Evolutionary conservation across 768 basidiomycete species (phyloP).

Genomic region (Infundibulicybe gibba): DNA sequence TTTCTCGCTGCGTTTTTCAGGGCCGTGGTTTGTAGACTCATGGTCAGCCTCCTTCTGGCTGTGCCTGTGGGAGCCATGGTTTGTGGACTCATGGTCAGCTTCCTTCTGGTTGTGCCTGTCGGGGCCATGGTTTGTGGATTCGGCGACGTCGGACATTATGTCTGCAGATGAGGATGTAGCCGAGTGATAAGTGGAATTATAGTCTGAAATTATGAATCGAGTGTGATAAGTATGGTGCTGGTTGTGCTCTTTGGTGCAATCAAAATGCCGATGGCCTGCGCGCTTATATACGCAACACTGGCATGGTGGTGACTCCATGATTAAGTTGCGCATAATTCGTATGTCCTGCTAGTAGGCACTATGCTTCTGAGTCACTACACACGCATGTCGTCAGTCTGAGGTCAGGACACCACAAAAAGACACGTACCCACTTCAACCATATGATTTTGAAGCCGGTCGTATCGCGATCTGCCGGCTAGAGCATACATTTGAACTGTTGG

Average conservation of each 20-base stretch:
- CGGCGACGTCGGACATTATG: not conserved
- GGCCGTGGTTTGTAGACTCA: conserved; percentile 1
- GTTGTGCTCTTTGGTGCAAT: not conserved
- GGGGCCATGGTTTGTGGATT: not conserved
- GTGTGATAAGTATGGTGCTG: too few relatives aligned
- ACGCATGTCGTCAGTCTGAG: not conserved
- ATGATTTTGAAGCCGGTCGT: not conserved
- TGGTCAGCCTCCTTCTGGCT: not conserved
- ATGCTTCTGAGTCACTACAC: too few relatives aligned
- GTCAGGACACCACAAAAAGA: not conserved
- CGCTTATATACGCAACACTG: too few relatives aligned
- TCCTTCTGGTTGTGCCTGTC: not conserved
- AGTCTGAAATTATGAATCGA: too few relatives aligned
- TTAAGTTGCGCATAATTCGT: too few relatives aligned
- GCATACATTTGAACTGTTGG: too few relatives aligned
- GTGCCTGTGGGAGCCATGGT: not conserved
- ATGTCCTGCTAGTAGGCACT: too few relatives aligned
- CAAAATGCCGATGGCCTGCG: not conserved
- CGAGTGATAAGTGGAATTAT: not conserved
- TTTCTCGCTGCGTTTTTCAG: conserved; percentile 16
- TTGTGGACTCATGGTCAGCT: not conserved
- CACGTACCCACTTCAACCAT: not conserved
- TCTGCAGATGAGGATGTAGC: not conserved
- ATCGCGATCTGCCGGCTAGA: too few relatives aligned
- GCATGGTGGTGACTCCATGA: too few relatives aligned